Evolutionary conservation across 176 grass and related monocot species (phyloP).

Genomic region (Poa pratensis): DNA sequence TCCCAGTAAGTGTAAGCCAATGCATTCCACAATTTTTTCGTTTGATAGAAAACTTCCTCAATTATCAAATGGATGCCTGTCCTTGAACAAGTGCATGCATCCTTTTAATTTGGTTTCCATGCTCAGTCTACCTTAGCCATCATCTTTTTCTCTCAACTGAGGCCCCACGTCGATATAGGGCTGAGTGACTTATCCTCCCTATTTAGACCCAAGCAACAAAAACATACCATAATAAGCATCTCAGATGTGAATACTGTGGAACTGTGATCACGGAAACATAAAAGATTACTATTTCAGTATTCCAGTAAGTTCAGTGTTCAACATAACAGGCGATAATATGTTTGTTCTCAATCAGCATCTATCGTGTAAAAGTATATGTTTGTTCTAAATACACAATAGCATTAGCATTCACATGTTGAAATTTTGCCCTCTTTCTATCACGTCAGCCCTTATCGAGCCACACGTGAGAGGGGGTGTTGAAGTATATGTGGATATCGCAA

Average conservation of each 20-base stretch:
- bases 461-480: no score
- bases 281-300: neutral
- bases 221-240: conserved; percentile 1
- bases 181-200: neutral
- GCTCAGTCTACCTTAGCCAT: conserved; percentile 4
- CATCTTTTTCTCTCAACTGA: neutral
- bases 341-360: neutral
- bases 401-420: no score
- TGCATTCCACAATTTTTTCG: conserved; percentile 20
- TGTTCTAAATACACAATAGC: no score
- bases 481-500: no score
- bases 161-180: neutral
- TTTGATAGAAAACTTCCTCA: neutral
- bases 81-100: conserved; percentile 4
- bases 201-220: conserved; percentile 21
- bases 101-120: conserved; percentile 3
- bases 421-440: no score
- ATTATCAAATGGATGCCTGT: neutral
- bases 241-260: conserved; percentile 21
- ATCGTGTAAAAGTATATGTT: neutral
- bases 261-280: conserved; percentile 6
- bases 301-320: conserved; percentile 6
- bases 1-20: conserved; percentile 68
- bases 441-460: no score
- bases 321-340: neutral